phyloP scores from a whole-genome alignment of 805 yeast genomes.

The Yarrowia deformans region DNA sequence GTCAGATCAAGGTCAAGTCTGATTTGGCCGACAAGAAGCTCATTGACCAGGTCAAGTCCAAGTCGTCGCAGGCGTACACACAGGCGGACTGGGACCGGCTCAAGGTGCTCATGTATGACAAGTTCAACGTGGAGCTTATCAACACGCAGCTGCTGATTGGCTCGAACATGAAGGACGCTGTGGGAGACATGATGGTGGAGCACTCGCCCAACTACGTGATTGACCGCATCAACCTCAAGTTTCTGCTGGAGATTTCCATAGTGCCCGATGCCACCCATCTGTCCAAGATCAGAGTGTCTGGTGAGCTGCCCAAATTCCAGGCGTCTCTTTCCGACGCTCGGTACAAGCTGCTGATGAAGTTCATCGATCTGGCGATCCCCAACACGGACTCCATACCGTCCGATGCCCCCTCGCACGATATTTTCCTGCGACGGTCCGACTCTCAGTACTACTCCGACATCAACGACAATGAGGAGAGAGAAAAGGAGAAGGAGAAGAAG shows the following conservation, averaged over 20 bases:
- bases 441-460: constrained; percentile 24
- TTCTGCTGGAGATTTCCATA: constrained; percentile 81
- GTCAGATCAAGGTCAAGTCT: constrained; percentile 85
- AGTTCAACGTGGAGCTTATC: constrained; percentile 74
- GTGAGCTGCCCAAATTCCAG: constrained; percentile 73
- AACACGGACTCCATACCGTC: constrained; percentile 52
- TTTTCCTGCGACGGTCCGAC: constrained; percentile 5
- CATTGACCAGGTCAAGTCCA: constrained; percentile 68
- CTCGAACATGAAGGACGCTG: constrained; percentile 76
- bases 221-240: constrained; percentile 76
- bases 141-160: constrained; percentile 92
- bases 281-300: constrained; percentile 75
- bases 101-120: constrained; percentile 86
- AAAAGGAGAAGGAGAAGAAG: not conserved
- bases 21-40: constrained; percentile 76
- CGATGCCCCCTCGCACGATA: constrained; percentile 45
- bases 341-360: constrained; percentile 83
- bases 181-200: constrained; percentile 61
- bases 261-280: constrained; percentile 79
- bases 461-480: constrained; percentile 13
- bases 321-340: constrained; percentile 86
- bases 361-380: constrained; percentile 76
- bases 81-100: constrained; percentile 77
- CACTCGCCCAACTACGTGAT: constrained; percentile 66
- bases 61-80: constrained; percentile 62